Evolutionary conservation across 257 asterid species (phyloP).

Genomic region (Solanum clarkiae): DNA sequence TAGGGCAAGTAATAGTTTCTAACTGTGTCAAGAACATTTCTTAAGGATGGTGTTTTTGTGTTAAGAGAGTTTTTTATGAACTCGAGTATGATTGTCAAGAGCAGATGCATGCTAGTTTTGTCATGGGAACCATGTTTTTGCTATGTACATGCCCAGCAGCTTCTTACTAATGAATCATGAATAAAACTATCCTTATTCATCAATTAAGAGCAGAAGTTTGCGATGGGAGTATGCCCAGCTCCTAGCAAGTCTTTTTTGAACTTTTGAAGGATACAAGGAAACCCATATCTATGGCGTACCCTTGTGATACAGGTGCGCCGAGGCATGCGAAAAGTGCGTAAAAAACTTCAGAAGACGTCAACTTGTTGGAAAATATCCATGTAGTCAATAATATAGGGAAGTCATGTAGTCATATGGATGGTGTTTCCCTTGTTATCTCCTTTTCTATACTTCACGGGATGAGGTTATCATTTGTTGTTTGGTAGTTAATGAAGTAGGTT

Average conservation of each 20-base stretch:
- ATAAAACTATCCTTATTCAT: neutral
- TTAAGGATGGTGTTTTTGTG: neutral
- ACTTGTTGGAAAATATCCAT: neutral
- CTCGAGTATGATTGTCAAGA: neutral
- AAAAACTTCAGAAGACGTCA: neutral
- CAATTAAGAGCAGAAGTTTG: neutral
- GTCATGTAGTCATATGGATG: neutral
- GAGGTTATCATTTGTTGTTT: neutral
- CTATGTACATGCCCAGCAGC: neutral
- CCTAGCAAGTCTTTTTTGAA: neutral
- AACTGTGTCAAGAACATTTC: neutral
- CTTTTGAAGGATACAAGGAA: neutral
- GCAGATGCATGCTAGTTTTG: neutral
- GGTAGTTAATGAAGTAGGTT: neutral
- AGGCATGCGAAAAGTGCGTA: neutral
- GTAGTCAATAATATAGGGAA: neutral
- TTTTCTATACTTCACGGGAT: neutral
- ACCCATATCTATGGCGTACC: neutral
- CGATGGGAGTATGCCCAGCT: neutral
- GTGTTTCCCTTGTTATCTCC: neutral
- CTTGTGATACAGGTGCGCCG: neutral
- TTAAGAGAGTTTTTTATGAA: neutral
- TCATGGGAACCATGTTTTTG: neutral
- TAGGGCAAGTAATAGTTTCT: neutral
- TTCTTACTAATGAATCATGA: neutral